Conservation (phyloP, 176 grass and related monocot genomes). For the Elaeis guineensis region DNA sequence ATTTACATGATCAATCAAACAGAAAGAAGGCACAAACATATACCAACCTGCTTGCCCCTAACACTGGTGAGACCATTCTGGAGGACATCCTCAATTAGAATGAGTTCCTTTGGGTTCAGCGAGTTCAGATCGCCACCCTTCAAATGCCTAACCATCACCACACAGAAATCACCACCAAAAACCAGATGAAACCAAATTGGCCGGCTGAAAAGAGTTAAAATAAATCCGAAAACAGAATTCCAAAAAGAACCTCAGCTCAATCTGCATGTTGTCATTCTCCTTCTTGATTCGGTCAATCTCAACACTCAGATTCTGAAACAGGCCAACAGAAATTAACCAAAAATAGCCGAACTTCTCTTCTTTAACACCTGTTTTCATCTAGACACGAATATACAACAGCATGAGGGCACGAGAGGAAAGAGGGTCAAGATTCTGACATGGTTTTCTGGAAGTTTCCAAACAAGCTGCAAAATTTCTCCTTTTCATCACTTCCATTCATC, state of each 20-base stretch:
- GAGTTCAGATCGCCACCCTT: conserved; percentile 93
- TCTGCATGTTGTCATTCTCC: conserved; percentile 93
- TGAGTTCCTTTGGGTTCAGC: conserved; percentile 71
- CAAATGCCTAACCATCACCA: conserved; percentile 48
- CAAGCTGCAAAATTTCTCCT: too few relatives aligned
- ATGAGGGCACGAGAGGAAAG: too few relatives aligned
- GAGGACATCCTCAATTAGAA: conserved; percentile 74
- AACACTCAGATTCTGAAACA: conserved; percentile 62
- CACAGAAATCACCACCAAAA: too few relatives aligned
- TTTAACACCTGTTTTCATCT: neutral
- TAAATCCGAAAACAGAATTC: neutral
- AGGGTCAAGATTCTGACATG: too few relatives aligned
- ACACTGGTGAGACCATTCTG: conserved; percentile 53
- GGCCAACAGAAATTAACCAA: neutral
- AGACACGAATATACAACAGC: too few relatives aligned
- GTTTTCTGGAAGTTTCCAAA: too few relatives aligned
- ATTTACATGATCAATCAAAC: too few relatives aligned
- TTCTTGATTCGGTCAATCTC: conserved; percentile 91
- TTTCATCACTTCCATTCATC: too few relatives aligned
- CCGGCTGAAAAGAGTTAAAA: too few relatives aligned
- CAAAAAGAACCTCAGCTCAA: conserved; percentile 61
- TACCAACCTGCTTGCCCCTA: conserved; percentile 37
- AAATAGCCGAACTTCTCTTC: neutral
- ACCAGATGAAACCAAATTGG: too few relatives aligned
- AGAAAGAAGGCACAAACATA: too few relatives aligned